Conservation (phyloP, 2,329 filamentous ascomycete species). For the Monosporascus sp. region DNA sequence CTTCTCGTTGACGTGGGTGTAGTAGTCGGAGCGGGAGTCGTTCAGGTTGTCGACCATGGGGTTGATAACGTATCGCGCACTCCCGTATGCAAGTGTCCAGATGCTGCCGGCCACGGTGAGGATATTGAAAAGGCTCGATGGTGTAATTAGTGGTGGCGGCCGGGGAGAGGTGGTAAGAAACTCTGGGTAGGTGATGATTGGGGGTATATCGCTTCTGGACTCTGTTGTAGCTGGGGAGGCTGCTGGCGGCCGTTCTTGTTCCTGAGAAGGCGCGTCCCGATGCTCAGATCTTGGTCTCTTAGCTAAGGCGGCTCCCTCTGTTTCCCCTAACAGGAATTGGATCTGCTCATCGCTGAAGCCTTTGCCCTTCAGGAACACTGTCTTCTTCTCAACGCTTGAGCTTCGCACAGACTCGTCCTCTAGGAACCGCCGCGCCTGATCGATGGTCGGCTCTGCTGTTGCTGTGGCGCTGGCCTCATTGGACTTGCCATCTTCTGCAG, state of each 20-base stretch:
- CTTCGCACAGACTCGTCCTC: slow-evolving; percentile 66
- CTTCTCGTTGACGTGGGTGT: slow-evolving; percentile 39
- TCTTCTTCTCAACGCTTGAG: slow-evolving; percentile 66
- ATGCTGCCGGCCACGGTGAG: slow-evolving; percentile 53
- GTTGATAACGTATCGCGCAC: slow-evolving; percentile 61
- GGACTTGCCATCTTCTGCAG: slow-evolving; percentile 10
- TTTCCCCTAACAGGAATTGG: slow-evolving; percentile 50
- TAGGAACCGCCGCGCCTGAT: slow-evolving; percentile 71
- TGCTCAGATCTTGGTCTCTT: slow-evolving; percentile 1
- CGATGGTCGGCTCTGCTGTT: slow-evolving; percentile 32
- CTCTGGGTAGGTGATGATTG: slow-evolving; percentile 66
- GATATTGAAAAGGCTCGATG: slow-evolving; percentile 51
- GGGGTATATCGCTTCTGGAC: slow-evolving; percentile 39
- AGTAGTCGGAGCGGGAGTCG: slow-evolving; percentile 48
- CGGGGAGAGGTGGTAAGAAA: slow-evolving; percentile 54
- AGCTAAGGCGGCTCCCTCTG: slow-evolving; percentile 7
- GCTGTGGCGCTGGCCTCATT: slow-evolving; percentile 17
- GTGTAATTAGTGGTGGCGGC: slow-evolving; percentile 58
- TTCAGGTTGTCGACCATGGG: slow-evolving; percentile 53
- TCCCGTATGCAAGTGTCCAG: slow-evolving; percentile 63
- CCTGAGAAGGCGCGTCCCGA: slow-evolving; percentile 1
- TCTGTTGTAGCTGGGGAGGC: slow-evolving; percentile 10
- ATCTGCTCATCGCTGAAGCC: slow-evolving; percentile 65
- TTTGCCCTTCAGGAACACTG: slow-evolving; percentile 71
- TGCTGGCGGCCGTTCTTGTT: neutral